Evolutionary conservation across 148 eudicot species (phyloP).

Genomic region (Tetragonia tetragonoides): DNA sequence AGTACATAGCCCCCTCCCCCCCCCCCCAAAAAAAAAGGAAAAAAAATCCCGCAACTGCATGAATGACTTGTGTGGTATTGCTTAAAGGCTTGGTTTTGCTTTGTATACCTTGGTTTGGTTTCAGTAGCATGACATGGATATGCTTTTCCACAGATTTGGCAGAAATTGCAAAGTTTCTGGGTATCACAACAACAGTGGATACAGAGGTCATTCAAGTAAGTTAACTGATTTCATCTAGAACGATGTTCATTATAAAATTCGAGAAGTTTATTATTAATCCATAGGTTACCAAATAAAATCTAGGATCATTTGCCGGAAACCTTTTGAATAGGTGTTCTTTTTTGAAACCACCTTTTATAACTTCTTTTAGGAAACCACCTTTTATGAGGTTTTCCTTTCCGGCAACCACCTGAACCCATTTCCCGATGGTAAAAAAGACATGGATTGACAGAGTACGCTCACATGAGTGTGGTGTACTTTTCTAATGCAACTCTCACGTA

Average conservation of each 20-base stretch:
- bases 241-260: neutral
- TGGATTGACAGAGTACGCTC: too few relatives aligned
- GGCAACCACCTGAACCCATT: neutral
- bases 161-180: slow-evolving; percentile 96
- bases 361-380: neutral
- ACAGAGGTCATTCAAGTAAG: slow-evolving; percentile 92
- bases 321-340: too few relatives aligned
- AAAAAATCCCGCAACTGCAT: neutral
- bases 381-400: neutral
- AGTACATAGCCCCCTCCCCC: too few relatives aligned
- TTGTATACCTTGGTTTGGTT: neutral
- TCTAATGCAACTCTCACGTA: neutral
- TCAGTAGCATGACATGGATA: neutral
- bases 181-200: slow-evolving; percentile 76
- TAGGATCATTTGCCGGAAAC: neutral
- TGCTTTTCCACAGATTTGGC: slow-evolving; percentile 67
- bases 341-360: too few relatives aligned
- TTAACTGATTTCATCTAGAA: slow-evolving; percentile 11
- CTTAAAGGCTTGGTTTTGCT: neutral
- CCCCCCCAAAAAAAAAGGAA: too few relatives aligned
- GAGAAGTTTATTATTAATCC: neutral
- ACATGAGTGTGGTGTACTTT: too few relatives aligned
- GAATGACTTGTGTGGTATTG: slow-evolving; percentile 7
- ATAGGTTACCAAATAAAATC: neutral
- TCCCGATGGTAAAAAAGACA: too few relatives aligned